Evolutionary conservation across 2,329 filamentous ascomycete genomes (phyloP), one percentile per base, ranked within the genome.

Genomic region (Aspergillus sp.): DNA sequence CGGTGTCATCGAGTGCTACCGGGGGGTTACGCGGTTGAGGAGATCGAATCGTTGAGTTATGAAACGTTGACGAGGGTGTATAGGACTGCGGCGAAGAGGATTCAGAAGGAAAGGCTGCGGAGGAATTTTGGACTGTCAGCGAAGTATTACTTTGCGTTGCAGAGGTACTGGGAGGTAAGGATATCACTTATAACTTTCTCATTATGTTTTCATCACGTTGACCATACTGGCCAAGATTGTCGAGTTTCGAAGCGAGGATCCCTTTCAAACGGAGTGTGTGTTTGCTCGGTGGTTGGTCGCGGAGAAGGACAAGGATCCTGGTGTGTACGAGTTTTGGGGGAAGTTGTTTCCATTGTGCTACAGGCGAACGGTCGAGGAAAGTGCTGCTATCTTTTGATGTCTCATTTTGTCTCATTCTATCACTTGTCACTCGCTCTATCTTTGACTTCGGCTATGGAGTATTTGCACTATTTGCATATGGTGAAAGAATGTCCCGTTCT

Each of bases 321-420:
- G 49, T 5, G 48, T 61, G 48, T 65, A 57, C 47, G 47, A 20
- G 5, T 67, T 67, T 46, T 67, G 65, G 65, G 58, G 52, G 5
- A 53, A 49, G 44, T 48, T 68, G 43, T 68, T 65, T 49, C 64
- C 61, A 10, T 37, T 67, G 27, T 68, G 64, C 52, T 63, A 66
- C 50, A 56, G 55, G 10, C 59, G 61, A 41, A 59, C 55, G 20
- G 57, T 65, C 6, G 52, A 64, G 19, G 50, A 64, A 53, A 64
- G 59, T 35, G 50, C 60, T 20, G 44, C 48, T 23, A 55, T 62
- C 35, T 55, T 59, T 27, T 64, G 50, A 53, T 46, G 30, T 9
- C 17, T 37, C 17, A 15, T 37, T n/a, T 19, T 37, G 33, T 37
- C 17, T 20, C 19, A 19, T 41, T 41, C 15, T 41, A 22, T 41